These are phyloP conservation scores for Vaccinium myrtillus DNA, from an alignment of 148 eudicot genomes.

Conservation along the genomic window DNA sequence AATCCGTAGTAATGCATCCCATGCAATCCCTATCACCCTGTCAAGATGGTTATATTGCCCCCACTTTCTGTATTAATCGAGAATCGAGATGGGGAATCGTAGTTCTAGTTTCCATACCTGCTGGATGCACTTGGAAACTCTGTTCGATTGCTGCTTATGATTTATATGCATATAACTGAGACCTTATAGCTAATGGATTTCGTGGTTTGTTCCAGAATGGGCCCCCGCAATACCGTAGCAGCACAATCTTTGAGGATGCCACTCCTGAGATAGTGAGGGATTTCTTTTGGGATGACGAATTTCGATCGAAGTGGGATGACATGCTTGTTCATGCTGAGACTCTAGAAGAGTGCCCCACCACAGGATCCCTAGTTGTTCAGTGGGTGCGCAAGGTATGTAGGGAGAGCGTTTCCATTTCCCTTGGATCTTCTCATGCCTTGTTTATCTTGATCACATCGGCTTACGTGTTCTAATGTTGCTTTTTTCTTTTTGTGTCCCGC, in stretches of 20 bases:
- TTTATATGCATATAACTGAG: neutral
- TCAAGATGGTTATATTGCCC: neutral
- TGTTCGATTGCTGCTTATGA: neutral
- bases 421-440: conserved; percentile 1
- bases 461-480: neutral
- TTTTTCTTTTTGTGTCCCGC: conserved; percentile 11
- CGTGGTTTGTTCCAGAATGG: conserved; percentile 50
- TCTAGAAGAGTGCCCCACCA: conserved; percentile 41
- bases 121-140: neutral
- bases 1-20: neutral
- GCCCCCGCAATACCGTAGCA: conserved; percentile 75
- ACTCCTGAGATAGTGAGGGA: conserved; percentile 56
- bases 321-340: conserved; percentile 46
- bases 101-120: neutral
- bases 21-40: neutral
- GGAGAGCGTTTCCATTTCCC: neutral
- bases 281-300: conserved; percentile 72
- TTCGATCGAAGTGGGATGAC: conserved; percentile 59
- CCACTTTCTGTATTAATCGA: neutral
- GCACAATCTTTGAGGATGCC: conserved; percentile 55
- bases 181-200: neutral
- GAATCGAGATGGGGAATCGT: neutral
- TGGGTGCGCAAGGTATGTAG: conserved; percentile 63
- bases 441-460: neutral
- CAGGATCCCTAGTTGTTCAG: conserved; percentile 55